Conservation (phyloP, 1,284 basidiomycete genomes). For the Sanghuangporus baumii region DNA sequence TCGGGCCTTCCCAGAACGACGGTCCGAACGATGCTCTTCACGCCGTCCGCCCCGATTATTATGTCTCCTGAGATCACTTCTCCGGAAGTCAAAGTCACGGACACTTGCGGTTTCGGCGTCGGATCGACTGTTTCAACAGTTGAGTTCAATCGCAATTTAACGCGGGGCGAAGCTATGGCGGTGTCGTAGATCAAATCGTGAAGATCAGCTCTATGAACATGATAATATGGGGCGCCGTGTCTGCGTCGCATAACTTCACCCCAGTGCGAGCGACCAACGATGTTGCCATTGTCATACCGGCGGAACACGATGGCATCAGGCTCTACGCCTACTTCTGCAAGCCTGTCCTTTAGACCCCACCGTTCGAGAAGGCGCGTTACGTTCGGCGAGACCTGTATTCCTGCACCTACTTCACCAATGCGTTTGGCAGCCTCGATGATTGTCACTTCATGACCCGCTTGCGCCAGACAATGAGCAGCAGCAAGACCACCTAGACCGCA, state of each 20-base stretch:
- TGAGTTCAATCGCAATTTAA: constrained; percentile 33
- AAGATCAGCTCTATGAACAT: constrained; percentile 50
- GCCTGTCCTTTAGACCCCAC: constrained; percentile 44
- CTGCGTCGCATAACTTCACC: constrained; percentile 35
- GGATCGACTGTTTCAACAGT: constrained; percentile 39
- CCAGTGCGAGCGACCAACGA: constrained; percentile 40
- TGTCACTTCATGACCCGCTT: constrained; percentile 44
- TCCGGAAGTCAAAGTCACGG: constrained; percentile 37
- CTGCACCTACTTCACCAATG: constrained; percentile 42
- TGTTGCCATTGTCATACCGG: constrained; percentile 40
- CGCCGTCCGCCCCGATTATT: constrained; percentile 50
- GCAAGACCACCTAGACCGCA: constrained; percentile 48
- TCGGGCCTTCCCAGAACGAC: constrained; percentile 37
- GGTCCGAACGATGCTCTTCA: constrained; percentile 40
- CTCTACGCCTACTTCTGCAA: constrained; percentile 37
- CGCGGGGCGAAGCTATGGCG: constrained; percentile 34
- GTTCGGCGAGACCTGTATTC: constrained; percentile 46
- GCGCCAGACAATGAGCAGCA: constrained; percentile 39
- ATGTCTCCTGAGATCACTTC: constrained; percentile 40
- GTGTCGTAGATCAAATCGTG: constrained; percentile 39
- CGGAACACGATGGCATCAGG: constrained; percentile 39
- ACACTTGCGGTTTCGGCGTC: constrained; percentile 23
- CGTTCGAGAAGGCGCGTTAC: constrained; percentile 41
- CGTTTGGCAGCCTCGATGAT: constrained; percentile 32
- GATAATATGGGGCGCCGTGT: constrained; percentile 47